A percentile compares a stretch with the other conserved stretches of the same genome.
Conservation (phyloP, 179 eudicot species). For the Pouteria campechiana region DNA sequence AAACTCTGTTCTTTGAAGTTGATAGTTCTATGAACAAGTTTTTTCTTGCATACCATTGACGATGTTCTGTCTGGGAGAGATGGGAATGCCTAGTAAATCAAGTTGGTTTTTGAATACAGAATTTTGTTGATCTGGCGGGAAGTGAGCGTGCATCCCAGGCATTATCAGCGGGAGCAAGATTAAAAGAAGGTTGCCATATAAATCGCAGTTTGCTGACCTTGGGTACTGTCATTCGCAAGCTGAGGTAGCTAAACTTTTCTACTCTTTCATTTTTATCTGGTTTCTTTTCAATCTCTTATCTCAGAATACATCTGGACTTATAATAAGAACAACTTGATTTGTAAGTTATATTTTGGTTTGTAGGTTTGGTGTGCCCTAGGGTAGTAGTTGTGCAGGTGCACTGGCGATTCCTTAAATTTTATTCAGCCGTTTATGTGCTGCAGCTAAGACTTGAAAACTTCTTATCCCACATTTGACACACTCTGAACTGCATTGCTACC, state of each 20-base stretch:
- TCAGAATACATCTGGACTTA: background rate
- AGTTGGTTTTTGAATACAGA: slow-evolving; percentile 30
- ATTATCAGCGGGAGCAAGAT: slow-evolving; percentile 70
- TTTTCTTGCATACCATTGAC: background rate
- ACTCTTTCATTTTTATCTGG: background rate
- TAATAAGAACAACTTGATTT: background rate
- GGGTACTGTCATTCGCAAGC: slow-evolving; percentile 90
- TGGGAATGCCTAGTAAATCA: background rate
- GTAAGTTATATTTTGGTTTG: background rate
- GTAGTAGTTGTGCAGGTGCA: background rate
- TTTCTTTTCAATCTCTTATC: background rate
- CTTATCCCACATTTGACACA: too few species aligned
- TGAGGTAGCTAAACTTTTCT: slow-evolving; percentile 36
- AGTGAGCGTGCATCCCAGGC: slow-evolving; percentile 99
- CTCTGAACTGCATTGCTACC: too few species aligned
- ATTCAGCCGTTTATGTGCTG: too few species aligned
- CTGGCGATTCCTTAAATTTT: too few species aligned
- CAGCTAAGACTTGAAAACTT: too few species aligned
- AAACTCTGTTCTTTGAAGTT: background rate
- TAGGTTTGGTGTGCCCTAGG: background rate
- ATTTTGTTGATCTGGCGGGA: slow-evolving; percentile 95
- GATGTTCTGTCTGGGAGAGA: background rate
- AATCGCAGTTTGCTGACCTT: slow-evolving; percentile 85
- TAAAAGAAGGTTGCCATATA: slow-evolving; percentile 95
- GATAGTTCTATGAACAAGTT: too few species aligned